These are phyloP conservation scores for Silene uniflora DNA, from an alignment of 148 eudicot genomes.

Conservation along the genomic window DNA sequence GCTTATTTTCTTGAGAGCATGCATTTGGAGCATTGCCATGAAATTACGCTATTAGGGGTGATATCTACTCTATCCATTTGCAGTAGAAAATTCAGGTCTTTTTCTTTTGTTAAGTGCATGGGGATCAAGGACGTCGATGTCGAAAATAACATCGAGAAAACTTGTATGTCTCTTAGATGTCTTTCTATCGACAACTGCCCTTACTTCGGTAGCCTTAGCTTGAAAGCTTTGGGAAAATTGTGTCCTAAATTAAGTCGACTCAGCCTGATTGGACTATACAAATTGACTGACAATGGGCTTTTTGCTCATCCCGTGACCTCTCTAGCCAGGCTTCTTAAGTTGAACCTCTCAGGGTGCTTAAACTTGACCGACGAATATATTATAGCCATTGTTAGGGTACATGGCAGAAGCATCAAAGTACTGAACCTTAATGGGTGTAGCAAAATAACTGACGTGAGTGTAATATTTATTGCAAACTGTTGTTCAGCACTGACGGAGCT, in stretches of 20 bases:
- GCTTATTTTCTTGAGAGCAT: constrained; percentile 61
- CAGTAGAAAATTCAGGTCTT: constrained; percentile 51
- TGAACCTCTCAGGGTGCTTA: constrained; percentile 61
- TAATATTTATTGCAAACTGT: constrained; percentile 43
- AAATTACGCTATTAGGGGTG: constrained; percentile 57
- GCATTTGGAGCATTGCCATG: constrained; percentile 72
- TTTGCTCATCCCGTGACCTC: constrained; percentile 47
- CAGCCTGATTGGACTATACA: constrained; percentile 61
- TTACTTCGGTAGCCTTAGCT: constrained; percentile 53
- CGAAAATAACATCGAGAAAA: constrained; percentile 26
- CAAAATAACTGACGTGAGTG: constrained; percentile 54
- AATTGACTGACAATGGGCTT: constrained; percentile 65
- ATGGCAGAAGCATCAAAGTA: constrained; percentile 58
- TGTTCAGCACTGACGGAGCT: constrained; percentile 62
- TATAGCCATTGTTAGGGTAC: constrained; percentile 45
- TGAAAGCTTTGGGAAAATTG: constrained; percentile 56
- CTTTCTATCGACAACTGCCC: constrained; percentile 64
- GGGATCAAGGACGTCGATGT: constrained; percentile 53
- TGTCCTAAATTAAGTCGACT: constrained; percentile 67
- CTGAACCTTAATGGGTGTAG: constrained; percentile 70
- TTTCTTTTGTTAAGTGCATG: constrained; percentile 70
- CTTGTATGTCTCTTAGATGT: constrained; percentile 55
- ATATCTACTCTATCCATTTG: constrained; percentile 46
- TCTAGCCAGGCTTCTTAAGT: constrained; percentile 55
- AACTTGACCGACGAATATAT: constrained; percentile 58